Base-by-base conservation (phyloP, 306 rosid species). In the Coriaria nepalensis region DNA sequence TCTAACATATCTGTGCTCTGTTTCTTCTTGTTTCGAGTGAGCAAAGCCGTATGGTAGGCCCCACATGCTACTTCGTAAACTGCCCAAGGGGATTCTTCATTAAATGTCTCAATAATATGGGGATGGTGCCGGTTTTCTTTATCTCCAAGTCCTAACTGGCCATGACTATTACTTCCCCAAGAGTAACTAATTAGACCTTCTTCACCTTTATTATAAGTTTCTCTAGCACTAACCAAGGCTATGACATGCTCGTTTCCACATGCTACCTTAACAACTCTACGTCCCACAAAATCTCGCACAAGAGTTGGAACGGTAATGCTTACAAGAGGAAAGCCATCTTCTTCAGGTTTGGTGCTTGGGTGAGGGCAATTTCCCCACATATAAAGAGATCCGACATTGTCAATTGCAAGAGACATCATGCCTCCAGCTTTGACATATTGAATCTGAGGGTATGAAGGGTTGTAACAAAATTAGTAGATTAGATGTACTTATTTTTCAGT, bases 81-180 rank as follows among this genome's bases (percentile, higher is more conserved):
- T 52, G 66, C 56, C 75, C 67, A 79, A 32, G 71, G 64, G 41
- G 80, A 74, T 49, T 77, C 80, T 55, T 68, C 59, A 11, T 72
- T 67, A 57, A 76, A 61, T 34, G 57, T 51, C 51, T 76, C 66
- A 40, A 88, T 69, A 13, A 76, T 59, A 66, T 74, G 78, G 7
- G 93, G 96, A 64, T 4, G 57, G 38, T 52, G 50, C 65, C 93
- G 67, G 72, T 62, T 65, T 56, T 83, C 80, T 54, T 40, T 61
- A 61, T 83, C 86, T 42, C 96, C 95, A n/a, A 78, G 60, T 32
- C 96, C 96, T 72, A 88, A 78, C 53, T 88, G 95, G 50, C 95
- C 96, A 20, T 68, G 77, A 50, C 10, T 70, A 74, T 88, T 88
- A 55, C 47, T 9, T 47, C 96, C 96, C 96, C 96, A 88, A 59